Evolutionary conservation across 352 stramenopile genomes (phyloP).

Genomic region (Phytophthora syringae): DNA sequence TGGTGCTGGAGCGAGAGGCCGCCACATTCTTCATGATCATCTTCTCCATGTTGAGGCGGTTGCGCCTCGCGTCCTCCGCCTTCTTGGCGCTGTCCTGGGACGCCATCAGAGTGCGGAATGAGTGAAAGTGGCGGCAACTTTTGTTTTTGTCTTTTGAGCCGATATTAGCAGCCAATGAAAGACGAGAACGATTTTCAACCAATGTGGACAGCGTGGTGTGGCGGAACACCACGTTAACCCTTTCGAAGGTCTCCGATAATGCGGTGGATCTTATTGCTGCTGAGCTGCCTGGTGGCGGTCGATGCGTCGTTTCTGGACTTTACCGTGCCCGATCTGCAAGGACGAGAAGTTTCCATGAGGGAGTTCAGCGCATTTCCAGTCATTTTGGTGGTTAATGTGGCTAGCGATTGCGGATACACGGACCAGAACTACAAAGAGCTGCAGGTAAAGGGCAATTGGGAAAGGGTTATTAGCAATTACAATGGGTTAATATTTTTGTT

Average conservation of each 20-base stretch:
- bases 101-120: slow-evolving; percentile 21
- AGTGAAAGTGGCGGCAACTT: slow-evolving; percentile 10
- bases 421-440: slow-evolving; percentile 85
- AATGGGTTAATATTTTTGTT: too few relatives aligned
- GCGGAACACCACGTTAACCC: background rate
- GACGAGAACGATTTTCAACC: background rate
- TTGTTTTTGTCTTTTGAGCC: slow-evolving; percentile 20
- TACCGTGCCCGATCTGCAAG: slow-evolving; percentile 55
- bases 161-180: slow-evolving; percentile 30
- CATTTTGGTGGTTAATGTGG: slow-evolving; percentile 86
- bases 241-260: slow-evolving; percentile 19
- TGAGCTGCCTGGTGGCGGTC: too few relatives aligned
- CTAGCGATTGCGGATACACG: slow-evolving; percentile 81
- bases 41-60: slow-evolving; percentile 82
- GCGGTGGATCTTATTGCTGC: too few relatives aligned
- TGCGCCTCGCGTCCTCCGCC: slow-evolving; percentile 61
- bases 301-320: slow-evolving; percentile 66
- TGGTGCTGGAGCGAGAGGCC: slow-evolving; percentile 56
- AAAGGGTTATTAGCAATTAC: too few relatives aligned
- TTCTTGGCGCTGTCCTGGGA: slow-evolving; percentile 25
- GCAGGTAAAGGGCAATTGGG: too few relatives aligned
- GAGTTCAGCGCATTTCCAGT: slow-evolving; percentile 61
- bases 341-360: slow-evolving; percentile 51
- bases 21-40: slow-evolving; percentile 89
- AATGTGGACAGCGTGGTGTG: slow-evolving; percentile 8